These are phyloP conservation scores for Penicillium sp. DNA, from an alignment of 2,329 filamentous ascomycete species.

Conservation along the genomic window DNA sequence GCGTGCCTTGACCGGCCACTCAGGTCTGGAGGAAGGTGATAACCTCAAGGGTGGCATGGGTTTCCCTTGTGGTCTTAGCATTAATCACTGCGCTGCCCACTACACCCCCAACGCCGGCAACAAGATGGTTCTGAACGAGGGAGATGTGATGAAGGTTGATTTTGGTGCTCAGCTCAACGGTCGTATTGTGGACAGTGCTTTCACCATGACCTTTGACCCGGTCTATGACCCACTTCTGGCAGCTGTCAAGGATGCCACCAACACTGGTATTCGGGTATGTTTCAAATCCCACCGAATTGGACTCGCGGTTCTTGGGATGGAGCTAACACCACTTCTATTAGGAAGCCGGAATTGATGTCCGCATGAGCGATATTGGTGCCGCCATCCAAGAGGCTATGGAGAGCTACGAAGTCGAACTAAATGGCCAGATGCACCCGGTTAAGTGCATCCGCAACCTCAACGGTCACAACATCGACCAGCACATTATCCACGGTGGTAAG, in stretches of 20 bases:
- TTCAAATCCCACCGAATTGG: background rate
- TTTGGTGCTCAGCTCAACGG: constrained; percentile 74
- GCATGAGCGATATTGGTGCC: constrained; percentile 82
- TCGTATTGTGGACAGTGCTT: constrained; percentile 72
- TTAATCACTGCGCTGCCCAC: constrained; percentile 85
- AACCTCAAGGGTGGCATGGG: constrained; percentile 79
- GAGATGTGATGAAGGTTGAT: constrained; percentile 75
- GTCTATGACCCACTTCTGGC: constrained; percentile 70
- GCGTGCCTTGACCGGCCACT: constrained; percentile 74
- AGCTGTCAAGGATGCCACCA: constrained; percentile 70
- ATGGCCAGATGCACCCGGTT: constrained; percentile 76
- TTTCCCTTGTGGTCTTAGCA: constrained; percentile 81
- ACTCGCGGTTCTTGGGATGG: background rate
- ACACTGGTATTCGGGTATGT: constrained; percentile 71
- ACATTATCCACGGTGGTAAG: constrained; percentile 89
- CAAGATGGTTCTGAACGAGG: constrained; percentile 68
- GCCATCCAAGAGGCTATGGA: constrained; percentile 91
- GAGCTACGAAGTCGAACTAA: constrained; percentile 85
- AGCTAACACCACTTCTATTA: constrained; percentile 34
- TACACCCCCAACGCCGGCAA: constrained; percentile 88
- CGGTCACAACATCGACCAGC: constrained; percentile 86
- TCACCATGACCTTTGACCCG: constrained; percentile 70
- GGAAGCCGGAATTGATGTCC: constrained; percentile 90
- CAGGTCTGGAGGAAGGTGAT: constrained; percentile 77
- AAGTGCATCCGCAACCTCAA: constrained; percentile 87